Evolutionary conservation across 2,329 filamentous ascomycete genomes (phyloP), one percentile per base, ranked within the genome.

Genomic region (Ophioceras dolichostomum): DNA sequence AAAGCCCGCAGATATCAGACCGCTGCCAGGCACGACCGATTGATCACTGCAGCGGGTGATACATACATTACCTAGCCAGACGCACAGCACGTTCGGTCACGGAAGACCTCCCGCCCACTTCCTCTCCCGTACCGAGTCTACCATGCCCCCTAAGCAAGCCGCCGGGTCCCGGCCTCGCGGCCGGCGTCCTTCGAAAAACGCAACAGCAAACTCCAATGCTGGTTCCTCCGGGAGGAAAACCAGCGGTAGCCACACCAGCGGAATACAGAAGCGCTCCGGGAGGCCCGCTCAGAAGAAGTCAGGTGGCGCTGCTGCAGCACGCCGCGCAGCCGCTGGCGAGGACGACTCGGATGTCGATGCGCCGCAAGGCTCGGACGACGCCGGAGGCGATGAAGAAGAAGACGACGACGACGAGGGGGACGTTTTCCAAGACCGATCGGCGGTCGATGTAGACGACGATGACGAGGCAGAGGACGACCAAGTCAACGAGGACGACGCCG

Each of bases 71-170:
- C n/a, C n/a, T n/a, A n/a, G n/a, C n/a, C n/a, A n/a, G n/a, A n/a
- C n/a, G n/a, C n/a, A n/a, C n/a, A n/a, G n/a, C n/a, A n/a, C n/a
- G n/a, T n/a, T n/a, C n/a, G n/a, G n/a, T n/a, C n/a, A n/a, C n/a
- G n/a, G n/a, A n/a, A n/a, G n/a, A n/a, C n/a, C n/a, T n/a, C n/a
- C n/a, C n/a, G n/a, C n/a, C n/a, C n/a, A n/a, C n/a, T n/a, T n/a
- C n/a, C n/a, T n/a, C n/a, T n/a, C n/a, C n/a, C n/a, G n/a, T n/a
- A n/a, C n/a, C n/a, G n/a, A 4, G 31, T 4, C 13, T 19, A 19
- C 16, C 2, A 70, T 68, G 64, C 59, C 67, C 21, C 59, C 65
- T 1, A 67, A 63, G 33, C 50, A 56, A 41, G 14, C 34, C 1
- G 27, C 34, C 7, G 27, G n/a, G 17, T 24, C 36, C 20, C 32